phyloP scores from a whole-genome alignment of 202 grass and related monocot species.

The Digitaria exilis region DNA sequence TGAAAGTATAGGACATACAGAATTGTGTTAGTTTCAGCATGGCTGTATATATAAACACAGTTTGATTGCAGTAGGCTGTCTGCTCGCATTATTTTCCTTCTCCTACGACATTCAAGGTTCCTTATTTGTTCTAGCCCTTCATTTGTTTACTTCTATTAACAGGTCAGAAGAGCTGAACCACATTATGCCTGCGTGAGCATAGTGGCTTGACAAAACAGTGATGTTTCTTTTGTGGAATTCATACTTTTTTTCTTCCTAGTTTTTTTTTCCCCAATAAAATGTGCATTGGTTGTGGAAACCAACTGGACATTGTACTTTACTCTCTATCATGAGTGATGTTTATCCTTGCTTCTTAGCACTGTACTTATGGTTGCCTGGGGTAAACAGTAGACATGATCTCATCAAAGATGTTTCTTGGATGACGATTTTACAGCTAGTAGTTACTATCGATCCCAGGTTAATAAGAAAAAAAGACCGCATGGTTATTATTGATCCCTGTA shows the following conservation, averaged over 20 bases:
- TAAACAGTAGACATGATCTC: slow-evolving; percentile 19
- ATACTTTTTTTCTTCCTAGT: slow-evolving; percentile 41
- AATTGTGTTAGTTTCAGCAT: slow-evolving; percentile 1
- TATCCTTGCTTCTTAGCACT: slow-evolving; percentile 30
- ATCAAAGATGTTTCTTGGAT: not conserved
- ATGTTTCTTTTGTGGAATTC: slow-evolving; percentile 20
- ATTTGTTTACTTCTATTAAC: not conserved
- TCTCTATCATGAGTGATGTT: not conserved
- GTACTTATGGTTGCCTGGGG: slow-evolving; percentile 6
- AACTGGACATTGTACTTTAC: slow-evolving; percentile 36
- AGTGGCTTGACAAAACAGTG: slow-evolving; percentile 38
- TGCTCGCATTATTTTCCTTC: not conserved
- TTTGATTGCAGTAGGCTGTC: not conserved
- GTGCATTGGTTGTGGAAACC: slow-evolving; percentile 41
- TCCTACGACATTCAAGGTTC: not conserved
- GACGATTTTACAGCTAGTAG: slow-evolving; percentile 17
- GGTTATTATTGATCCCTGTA: no score
- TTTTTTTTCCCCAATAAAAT: slow-evolving; percentile 53
- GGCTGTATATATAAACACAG: not conserved
- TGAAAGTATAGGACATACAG: not conserved
- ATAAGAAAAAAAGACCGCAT: no score
- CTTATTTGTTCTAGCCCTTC: slow-evolving; percentile 18
- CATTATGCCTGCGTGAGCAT: slow-evolving; percentile 2
- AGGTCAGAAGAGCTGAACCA: slow-evolving; percentile 56
- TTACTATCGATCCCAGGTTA: not conserved